Evolutionary conservation across 2,329 filamentous ascomycete genomes (phyloP).

Genomic region (Aspergillus amoenus): DNA sequence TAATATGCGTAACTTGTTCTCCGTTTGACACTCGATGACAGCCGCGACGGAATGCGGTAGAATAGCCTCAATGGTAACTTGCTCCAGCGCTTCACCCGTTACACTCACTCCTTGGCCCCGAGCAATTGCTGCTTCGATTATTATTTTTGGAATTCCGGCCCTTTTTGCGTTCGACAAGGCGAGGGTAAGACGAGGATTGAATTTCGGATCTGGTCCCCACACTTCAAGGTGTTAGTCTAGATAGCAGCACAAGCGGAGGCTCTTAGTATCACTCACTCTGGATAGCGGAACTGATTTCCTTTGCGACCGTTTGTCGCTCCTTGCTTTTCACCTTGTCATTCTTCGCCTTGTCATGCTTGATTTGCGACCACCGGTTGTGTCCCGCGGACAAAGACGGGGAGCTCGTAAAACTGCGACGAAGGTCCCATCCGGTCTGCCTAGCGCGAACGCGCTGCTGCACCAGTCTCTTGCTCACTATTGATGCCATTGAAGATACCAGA

Average conservation of each 20-base stretch:
- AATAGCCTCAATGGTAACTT: slow-evolving; percentile 75
- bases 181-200: slow-evolving; percentile 73
- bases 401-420: slow-evolving; percentile 49
- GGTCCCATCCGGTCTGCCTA: slow-evolving; percentile 18
- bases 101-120: slow-evolving; percentile 82
- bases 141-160: slow-evolving; percentile 76
- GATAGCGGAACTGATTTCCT: slow-evolving; percentile 72
- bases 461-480: slow-evolving; percentile 23
- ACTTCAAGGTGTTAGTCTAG: slow-evolving; percentile 49
- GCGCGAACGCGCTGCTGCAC: slow-evolving; percentile 13
- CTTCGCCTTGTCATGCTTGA: slow-evolving; percentile 89
- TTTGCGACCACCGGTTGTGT: slow-evolving; percentile 94
- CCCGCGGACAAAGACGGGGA: slow-evolving; percentile 57
- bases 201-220: slow-evolving; percentile 69
- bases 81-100: slow-evolving; percentile 73
- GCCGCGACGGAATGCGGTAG: slow-evolving; percentile 71
- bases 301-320: slow-evolving; percentile 66
- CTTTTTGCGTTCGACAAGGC: slow-evolving; percentile 78
- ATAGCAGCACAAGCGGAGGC: not conserved
- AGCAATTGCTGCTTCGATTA: slow-evolving; percentile 82
- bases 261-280: slow-evolving; percentile 57
- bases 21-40: slow-evolving; percentile 82
- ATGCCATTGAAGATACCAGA: slow-evolving; percentile 21
- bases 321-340: slow-evolving; percentile 74
- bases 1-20: slow-evolving; percentile 71